phyloP scores from a whole-genome alignment of 163 green algal genomes.

The Scenedesmus sp. region DNA sequence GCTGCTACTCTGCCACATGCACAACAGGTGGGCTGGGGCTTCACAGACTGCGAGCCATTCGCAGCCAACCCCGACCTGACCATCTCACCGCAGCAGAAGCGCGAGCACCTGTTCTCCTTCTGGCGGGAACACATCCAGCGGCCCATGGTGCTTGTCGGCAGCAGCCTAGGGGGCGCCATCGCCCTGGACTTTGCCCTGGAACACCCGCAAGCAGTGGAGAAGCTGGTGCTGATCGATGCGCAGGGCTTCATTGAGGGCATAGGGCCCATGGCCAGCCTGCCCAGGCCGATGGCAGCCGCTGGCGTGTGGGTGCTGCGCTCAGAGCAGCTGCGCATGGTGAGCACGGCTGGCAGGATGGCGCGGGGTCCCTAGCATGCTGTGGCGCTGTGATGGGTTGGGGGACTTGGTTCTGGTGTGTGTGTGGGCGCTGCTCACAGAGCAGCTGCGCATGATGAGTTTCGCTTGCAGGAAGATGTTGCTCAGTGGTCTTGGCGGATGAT shows the following conservation, averaged over 20 bases:
- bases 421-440: neutral
- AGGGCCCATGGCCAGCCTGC: constrained; percentile 80
- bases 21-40: constrained; percentile 93
- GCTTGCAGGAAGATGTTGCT: no score
- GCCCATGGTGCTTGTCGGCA: constrained; percentile 88
- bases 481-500: no score
- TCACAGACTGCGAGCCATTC: constrained; percentile 83
- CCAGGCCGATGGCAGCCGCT: constrained; percentile 69
- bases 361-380: neutral
- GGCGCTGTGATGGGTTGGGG: neutral
- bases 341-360: neutral
- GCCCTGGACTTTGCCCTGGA: constrained; percentile 94
- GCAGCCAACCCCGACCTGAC: constrained; percentile 45
- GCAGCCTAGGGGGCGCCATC: constrained; percentile 88
- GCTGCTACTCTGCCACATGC: no score
- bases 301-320: constrained; percentile 71
- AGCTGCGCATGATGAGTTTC: neutral
- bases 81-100: constrained; percentile 75
- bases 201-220: constrained; percentile 70
- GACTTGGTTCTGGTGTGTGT: neutral
- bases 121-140: constrained; percentile 70
- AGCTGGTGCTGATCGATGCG: constrained; percentile 75
- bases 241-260: constrained; percentile 94
- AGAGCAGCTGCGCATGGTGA: constrained; percentile 60
- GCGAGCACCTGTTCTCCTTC: constrained; percentile 87